These are phyloP conservation scores for Tardiomyces digboiensis DNA, from an alignment of 1,139 yeast genomes.

Conservation along the genomic window DNA sequence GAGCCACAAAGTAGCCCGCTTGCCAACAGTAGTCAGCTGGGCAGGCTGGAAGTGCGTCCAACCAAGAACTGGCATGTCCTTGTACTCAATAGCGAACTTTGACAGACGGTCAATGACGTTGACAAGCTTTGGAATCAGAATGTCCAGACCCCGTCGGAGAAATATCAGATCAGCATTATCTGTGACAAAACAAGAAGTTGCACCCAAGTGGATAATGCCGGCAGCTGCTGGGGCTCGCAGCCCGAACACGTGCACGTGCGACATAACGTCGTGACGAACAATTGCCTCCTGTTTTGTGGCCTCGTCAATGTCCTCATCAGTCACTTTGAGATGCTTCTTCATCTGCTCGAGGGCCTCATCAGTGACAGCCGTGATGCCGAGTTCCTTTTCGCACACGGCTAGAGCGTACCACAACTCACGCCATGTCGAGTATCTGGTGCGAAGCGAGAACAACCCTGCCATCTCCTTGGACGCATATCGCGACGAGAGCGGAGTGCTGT, in stretches of 20 bases:
- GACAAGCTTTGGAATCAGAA: slow-evolving; percentile 88
- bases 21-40: slow-evolving; percentile 96
- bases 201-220: slow-evolving; percentile 96
- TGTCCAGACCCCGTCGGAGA: slow-evolving; percentile 89
- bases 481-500: slow-evolving; percentile 88
- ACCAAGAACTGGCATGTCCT: slow-evolving; percentile 94
- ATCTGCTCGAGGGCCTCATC: slow-evolving; percentile 90
- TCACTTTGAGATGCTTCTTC: slow-evolving; percentile 64
- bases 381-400: slow-evolving; percentile 91
- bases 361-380: slow-evolving; percentile 74
- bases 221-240: slow-evolving; percentile 92
- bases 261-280: slow-evolving; percentile 99
- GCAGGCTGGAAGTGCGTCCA: slow-evolving; percentile 99
- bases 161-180: slow-evolving; percentile 97
- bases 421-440: slow-evolving; percentile 97
- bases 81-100: slow-evolving; percentile 81
- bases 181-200: slow-evolving; percentile 95
- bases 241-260: slow-evolving; percentile 96
- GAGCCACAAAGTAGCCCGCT: slow-evolving; percentile 95
- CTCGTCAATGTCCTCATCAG: slow-evolving; percentile 85
- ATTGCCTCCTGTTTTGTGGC: slow-evolving; percentile 94
- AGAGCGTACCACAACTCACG: slow-evolving; percentile 93
- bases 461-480: slow-evolving; percentile 98
- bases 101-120: slow-evolving; percentile 89
- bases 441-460: slow-evolving; percentile 84